phyloP scores from a whole-genome alignment of 2,329 filamentous ascomycete genomes.

The Torrubiella hemipterigena region DNA sequence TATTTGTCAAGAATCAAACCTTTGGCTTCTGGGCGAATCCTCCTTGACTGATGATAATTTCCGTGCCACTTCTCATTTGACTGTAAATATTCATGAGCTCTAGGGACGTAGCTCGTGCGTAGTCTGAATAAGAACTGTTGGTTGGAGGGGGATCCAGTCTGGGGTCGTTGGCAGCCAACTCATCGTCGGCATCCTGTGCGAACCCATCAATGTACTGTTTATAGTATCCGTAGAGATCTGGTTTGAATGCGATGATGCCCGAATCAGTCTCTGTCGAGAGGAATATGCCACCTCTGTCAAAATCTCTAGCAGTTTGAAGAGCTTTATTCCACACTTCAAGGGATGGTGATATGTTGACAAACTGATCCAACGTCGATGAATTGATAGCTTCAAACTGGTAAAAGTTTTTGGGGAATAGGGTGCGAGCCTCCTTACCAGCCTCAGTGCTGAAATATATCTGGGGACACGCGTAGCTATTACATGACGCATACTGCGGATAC shows the following conservation, averaged over 20 bases:
- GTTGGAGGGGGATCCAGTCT: constrained; percentile 6
- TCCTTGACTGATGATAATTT: constrained; percentile 45
- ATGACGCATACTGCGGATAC: not conserved
- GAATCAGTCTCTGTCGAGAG: not conserved
- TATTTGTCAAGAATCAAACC: not conserved
- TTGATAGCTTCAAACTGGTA: constrained; percentile 5
- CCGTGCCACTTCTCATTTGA: constrained; percentile 11
- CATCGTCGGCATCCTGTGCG: too few relatives aligned
- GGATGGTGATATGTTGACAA: not conserved
- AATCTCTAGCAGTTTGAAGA: not conserved
- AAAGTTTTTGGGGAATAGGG: constrained; percentile 6
- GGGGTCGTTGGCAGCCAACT: too few relatives aligned
- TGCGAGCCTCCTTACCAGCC: constrained; percentile 19
- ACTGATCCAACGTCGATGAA: constrained; percentile 1
- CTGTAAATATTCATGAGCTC: constrained; percentile 10
- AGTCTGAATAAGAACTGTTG: constrained; percentile 6
- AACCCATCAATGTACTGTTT: too few relatives aligned
- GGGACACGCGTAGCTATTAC: not conserved
- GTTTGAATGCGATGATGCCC: not conserved
- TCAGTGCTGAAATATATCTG: not conserved
- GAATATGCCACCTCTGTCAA: not conserved
- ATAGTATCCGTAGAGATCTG: too few relatives aligned
- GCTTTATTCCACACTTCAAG: not conserved
- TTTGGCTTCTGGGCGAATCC: constrained; percentile 44
- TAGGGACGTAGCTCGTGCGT: constrained; percentile 3